phyloP scores from a whole-genome alignment of 2,329 filamentous ascomycete species.

The Fusarium continuum region DNA sequence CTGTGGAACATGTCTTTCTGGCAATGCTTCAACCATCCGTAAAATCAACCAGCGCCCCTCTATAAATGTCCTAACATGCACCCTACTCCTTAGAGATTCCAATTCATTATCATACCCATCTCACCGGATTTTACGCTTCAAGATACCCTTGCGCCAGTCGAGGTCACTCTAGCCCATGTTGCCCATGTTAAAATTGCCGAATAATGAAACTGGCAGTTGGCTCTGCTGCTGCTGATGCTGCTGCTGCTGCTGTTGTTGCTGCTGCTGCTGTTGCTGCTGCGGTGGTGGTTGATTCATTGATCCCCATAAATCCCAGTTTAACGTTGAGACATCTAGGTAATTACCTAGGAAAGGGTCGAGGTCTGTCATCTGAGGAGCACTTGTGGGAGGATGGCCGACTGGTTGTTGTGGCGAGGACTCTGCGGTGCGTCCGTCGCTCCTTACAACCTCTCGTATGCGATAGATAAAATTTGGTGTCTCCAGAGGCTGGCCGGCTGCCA shows the following conservation, averaged over 20 bases:
- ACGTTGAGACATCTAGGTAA: slow-evolving; percentile 54
- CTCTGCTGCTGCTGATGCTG: slow-evolving; percentile 31
- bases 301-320: slow-evolving; percentile 60
- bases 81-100: slow-evolving; percentile 37
- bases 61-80: slow-evolving; percentile 30
- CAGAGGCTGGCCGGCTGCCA: slow-evolving; percentile 49
- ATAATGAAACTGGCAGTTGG: slow-evolving; percentile 46
- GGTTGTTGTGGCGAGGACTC: slow-evolving; percentile 40
- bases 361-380: slow-evolving; percentile 40
- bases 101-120: slow-evolving; percentile 14
- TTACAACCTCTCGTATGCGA: slow-evolving; percentile 55
- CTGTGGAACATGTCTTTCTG: slow-evolving; percentile 2
- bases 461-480: slow-evolving; percentile 57
- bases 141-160: neutral
- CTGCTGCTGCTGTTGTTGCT: no score
- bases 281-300: slow-evolving; percentile 39
- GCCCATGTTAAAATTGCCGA: slow-evolving; percentile 45
- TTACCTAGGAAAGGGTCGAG: slow-evolving; percentile 57
- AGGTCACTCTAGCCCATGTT: slow-evolving; percentile 32
- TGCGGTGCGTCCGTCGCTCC: slow-evolving; percentile 49
- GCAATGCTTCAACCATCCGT: slow-evolving; percentile 14
- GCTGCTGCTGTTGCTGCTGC: no score
- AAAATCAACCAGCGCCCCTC: slow-evolving; percentile 31
- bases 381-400: slow-evolving; percentile 42
- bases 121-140: slow-evolving; percentile 6